Conservation (phyloP, 2,329 filamentous ascomycete genomes). For the Penicillium sp. region DNA sequence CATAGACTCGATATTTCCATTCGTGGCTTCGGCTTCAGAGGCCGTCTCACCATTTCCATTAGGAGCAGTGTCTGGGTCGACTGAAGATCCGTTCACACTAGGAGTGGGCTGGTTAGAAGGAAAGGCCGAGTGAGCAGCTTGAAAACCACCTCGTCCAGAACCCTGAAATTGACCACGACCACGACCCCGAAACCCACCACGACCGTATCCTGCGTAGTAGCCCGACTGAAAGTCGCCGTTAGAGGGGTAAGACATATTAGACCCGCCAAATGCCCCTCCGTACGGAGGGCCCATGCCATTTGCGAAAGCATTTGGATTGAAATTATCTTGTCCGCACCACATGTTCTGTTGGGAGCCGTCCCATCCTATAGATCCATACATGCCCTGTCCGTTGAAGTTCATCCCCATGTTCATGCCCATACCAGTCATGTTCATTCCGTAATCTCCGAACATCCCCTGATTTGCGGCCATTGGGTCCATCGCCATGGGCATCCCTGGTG, state of each 20-base stretch:
- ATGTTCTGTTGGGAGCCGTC: slow-evolving; percentile 65
- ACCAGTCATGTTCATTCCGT: slow-evolving; percentile 75
- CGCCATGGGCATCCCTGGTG: slow-evolving; percentile 68
- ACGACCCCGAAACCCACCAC: slow-evolving; percentile 56
- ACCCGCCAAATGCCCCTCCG: slow-evolving; percentile 64
- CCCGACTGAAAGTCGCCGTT: slow-evolving; percentile 67
- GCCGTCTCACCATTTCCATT: neutral
- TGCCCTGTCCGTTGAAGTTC: slow-evolving; percentile 51
- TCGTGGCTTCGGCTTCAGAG: neutral
- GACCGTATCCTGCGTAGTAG: slow-evolving; percentile 65
- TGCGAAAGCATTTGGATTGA: slow-evolving; percentile 72
- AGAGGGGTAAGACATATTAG: slow-evolving; percentile 65
- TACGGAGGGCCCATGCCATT: slow-evolving; percentile 75
- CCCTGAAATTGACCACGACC: slow-evolving; percentile 54
- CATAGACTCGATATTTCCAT: slow-evolving; percentile 11
- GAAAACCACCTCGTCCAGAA: slow-evolving; percentile 34
- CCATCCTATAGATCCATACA: slow-evolving; percentile 64
- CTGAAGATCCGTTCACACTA: neutral
- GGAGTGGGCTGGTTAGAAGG: neutral
- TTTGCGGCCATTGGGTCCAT: slow-evolving; percentile 60
- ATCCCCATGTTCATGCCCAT: slow-evolving; percentile 77
- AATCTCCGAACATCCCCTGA: slow-evolving; percentile 47
- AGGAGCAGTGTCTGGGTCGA: neutral
- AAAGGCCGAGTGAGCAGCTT: slow-evolving; percentile 1
- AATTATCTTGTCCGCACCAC: slow-evolving; percentile 85